Percentiles rank a stretch among this genome's conserved stretches.
Conservation (phyloP, 2,329 filamentous ascomycete species). For the Fusarium pseudograminearum region DNA sequence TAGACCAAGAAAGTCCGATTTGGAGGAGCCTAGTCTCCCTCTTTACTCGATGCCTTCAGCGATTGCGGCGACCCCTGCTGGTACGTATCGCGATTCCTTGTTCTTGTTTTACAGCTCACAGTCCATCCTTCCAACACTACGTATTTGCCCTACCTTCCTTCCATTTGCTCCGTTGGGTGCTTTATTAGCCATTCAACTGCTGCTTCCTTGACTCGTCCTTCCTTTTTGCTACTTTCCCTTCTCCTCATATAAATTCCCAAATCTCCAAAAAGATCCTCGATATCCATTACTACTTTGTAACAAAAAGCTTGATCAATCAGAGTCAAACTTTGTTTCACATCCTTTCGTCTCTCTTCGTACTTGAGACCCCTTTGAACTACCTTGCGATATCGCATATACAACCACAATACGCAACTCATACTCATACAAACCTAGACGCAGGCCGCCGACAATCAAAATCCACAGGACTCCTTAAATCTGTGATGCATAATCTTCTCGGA, state of each 20-base stretch:
- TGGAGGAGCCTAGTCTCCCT: conserved; percentile 41
- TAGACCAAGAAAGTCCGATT: conserved; percentile 37
- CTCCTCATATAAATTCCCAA: conserved; percentile 24
- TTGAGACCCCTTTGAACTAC: conserved; percentile 6
- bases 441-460: conserved; percentile 56
- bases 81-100: conserved; percentile 43
- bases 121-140: conserved; percentile 25
- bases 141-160: conserved; percentile 33
- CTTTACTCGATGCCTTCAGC: conserved; percentile 48
- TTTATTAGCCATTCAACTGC: conserved; percentile 42
- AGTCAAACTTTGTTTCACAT: conserved; percentile 6
- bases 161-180: conserved; percentile 2
- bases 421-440: conserved; percentile 45
- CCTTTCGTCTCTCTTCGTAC: conserved; percentile 13
- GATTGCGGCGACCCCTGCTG: conserved; percentile 47
- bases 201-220: conserved; percentile 17
- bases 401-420: conserved; percentile 18
- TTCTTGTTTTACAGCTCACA: conserved; percentile 38
- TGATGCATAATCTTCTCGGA: conserved; percentile 59
- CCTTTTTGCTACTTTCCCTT: conserved; percentile 12
- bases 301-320: conserved; percentile 7
- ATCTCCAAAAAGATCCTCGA: conserved; percentile 31
- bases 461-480: conserved; percentile 58
- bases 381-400: conserved; percentile 24
- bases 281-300: conserved; percentile 19